Base-by-base conservation (phyloP, 352 stramenopile genomes). In the Phytopythium delawarense region DNA sequence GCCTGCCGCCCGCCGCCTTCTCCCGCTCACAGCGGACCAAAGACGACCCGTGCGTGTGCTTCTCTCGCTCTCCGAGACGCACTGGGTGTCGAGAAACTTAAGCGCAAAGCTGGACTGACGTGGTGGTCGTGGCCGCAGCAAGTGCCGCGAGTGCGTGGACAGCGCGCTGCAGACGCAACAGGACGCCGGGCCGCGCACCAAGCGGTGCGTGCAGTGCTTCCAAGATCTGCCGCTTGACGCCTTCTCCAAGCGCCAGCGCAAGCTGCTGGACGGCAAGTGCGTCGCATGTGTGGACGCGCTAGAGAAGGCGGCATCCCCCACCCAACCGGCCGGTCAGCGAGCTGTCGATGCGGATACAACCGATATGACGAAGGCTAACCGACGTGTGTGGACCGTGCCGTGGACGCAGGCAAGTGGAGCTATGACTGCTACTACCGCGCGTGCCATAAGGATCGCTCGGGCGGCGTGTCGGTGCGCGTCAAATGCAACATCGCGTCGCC, bases 151-250 rank as follows among this genome's bases (percentile, higher is more conserved):
- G 4, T 92, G 80, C 48, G 76, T 91, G 23, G 66, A 69, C 2
- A 48, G 61, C 12, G 61, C 66, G 68, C 57, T 78, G 1, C 62
- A 67, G 44, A 37, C 64, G 39, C 40, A 63, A 8, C 44, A 70
- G 13, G 59, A 69, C 21, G 46, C 53, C 16, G 69, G 66, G 34
- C 50, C 65, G 25, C 70, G 78, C 15, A 63, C 84, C 25, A 91
- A 91, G 59, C 74, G 75, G 21, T 92, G 83, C 56, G 72, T 89
- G 25, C 83, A 92, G 66, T 92, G 83, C 73, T 92, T 91, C 64
- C 78, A 84, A 54, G 78, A 80, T 44, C 62, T 88, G n/a, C 58
- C 74, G 0, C 84, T 84, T 54, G 61, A 72, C 4, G 70, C 62
- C 20, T 92, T 89, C 61, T 92, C 83, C 59, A 92, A 92, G 70